Conservation (phyloP, 2,329 filamentous ascomycete species). For the Diaporthe velutina region DNA sequence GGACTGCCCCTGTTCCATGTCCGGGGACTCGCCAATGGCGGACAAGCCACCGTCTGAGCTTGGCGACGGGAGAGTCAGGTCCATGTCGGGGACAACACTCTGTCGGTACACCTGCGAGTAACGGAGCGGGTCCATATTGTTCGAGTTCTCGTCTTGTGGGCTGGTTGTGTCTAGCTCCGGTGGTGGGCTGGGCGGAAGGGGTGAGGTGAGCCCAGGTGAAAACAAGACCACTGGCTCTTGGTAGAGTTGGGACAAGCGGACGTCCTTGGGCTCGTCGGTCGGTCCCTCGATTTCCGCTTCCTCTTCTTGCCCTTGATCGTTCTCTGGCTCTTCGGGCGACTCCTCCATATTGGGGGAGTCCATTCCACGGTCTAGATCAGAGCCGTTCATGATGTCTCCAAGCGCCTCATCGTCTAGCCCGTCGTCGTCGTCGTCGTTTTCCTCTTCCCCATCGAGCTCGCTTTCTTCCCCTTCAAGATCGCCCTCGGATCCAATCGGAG, state of each 20-base stretch:
- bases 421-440: not conserved
- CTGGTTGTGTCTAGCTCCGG: slow-evolving; percentile 8
- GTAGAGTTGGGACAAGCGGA: slow-evolving; percentile 34
- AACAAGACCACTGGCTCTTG: slow-evolving; percentile 7
- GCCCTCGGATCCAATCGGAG: not conserved
- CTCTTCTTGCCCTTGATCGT: not conserved
- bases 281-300: not conserved
- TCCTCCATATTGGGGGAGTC: slow-evolving; percentile 10
- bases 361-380: slow-evolving; percentile 11
- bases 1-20: slow-evolving; percentile 8
- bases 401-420: slow-evolving; percentile 13
- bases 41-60: slow-evolving; percentile 11
- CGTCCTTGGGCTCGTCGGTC: not conserved
- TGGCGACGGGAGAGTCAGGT: slow-evolving; percentile 2
- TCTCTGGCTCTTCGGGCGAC: not conserved
- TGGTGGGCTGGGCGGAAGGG: slow-evolving; percentile 21
- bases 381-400: slow-evolving; percentile 8
- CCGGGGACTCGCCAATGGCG: slow-evolving; percentile 25
- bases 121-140: slow-evolving; percentile 21
- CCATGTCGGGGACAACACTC: slow-evolving; percentile 30
- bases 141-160: slow-evolving; percentile 1
- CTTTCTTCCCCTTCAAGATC: not conserved
- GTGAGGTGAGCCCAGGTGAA: slow-evolving; percentile 8
- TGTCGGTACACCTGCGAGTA: slow-evolving; percentile 35
- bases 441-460: too few relatives aligned